Percentiles rank a stretch among this genome's conserved stretches.
phyloP scores from a whole-genome alignment of 2,329 filamentous ascomycete genomes.

The Endoconidiophora laricicola region DNA sequence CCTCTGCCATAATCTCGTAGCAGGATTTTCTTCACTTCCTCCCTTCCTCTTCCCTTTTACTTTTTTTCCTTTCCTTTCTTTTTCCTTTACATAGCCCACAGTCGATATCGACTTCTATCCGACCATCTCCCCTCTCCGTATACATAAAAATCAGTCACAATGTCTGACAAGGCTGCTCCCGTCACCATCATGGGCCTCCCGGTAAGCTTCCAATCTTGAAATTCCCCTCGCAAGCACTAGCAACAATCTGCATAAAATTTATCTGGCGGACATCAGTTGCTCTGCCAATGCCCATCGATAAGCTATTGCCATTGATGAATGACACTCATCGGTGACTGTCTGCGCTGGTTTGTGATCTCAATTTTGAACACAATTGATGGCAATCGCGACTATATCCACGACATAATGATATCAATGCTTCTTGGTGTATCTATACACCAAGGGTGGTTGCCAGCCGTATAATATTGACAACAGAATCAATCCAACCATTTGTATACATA shows the following conservation, averaged over 20 bases:
- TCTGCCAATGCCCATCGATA: not conserved
- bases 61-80: slow-evolving; percentile 5
- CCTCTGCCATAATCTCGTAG: slow-evolving; percentile 4
- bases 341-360: too few species aligned
- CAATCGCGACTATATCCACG: too few species aligned
- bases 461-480: too few species aligned
- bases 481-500: not conserved
- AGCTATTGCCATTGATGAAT: too few species aligned
- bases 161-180: slow-evolving; percentile 13
- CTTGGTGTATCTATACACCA: too few species aligned
- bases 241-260: not conserved
- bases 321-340: too few species aligned
- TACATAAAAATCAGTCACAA: slow-evolving; percentile 10
- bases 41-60: slow-evolving; percentile 6
- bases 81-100: slow-evolving; percentile 10
- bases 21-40: slow-evolving; percentile 7
- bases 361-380: too few species aligned
- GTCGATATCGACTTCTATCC: slow-evolving; percentile 12
- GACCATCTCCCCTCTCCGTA: slow-evolving; percentile 13
- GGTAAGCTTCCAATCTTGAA: slow-evolving; percentile 7
- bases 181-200: slow-evolving; percentile 13
- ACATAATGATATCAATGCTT: too few species aligned
- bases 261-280: not conserved
- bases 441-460: too few species aligned
- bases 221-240: not conserved